A percentile compares a stretch with the other conserved stretches of the same genome.
These are phyloP conservation scores for Metschnikowia orientalis DNA, from an alignment of 805 yeast genomes.

Conservation along the genomic window DNA sequence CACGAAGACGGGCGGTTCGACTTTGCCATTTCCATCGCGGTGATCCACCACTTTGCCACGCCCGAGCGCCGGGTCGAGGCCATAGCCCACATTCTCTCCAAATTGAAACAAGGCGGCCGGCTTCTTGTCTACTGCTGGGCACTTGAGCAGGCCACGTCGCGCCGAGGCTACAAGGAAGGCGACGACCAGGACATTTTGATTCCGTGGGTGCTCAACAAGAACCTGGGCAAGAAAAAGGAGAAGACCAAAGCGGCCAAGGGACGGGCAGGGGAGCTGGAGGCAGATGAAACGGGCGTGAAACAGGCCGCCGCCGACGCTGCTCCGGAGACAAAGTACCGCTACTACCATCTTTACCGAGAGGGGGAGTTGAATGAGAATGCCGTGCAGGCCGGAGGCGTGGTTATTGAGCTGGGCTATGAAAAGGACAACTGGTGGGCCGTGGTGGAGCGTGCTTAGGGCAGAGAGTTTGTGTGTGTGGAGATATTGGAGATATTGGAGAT, in stretches of 20 bases:
- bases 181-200: constrained; percentile 92
- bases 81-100: constrained; percentile 59
- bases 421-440: constrained; percentile 88
- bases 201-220: constrained; percentile 83
- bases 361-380: constrained; percentile 82
- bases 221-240: constrained; percentile 31
- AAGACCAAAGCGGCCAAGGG: constrained; percentile 23
- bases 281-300: constrained; percentile 2
- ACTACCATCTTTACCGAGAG: constrained; percentile 77
- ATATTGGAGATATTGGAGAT: no score
- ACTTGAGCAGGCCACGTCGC: constrained; percentile 77
- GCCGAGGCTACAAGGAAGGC: constrained; percentile 88
- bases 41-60: constrained; percentile 92
- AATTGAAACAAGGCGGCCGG: constrained; percentile 56
- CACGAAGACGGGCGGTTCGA: constrained; percentile 45
- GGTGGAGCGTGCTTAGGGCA: constrained; percentile 12
- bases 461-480: no score
- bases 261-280: constrained; percentile 8
- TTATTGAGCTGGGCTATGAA: constrained; percentile 79
- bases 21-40: constrained; percentile 94
- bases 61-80: constrained; percentile 74
- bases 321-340: constrained; percentile 65
- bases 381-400: constrained; percentile 59
- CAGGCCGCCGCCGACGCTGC: constrained; percentile 17
- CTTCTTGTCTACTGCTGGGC: constrained; percentile 96